A percentile compares a stretch with the other conserved stretches of the same genome.
Conservation (phyloP, 139 green algal species). For the Closterium sp. region DNA sequence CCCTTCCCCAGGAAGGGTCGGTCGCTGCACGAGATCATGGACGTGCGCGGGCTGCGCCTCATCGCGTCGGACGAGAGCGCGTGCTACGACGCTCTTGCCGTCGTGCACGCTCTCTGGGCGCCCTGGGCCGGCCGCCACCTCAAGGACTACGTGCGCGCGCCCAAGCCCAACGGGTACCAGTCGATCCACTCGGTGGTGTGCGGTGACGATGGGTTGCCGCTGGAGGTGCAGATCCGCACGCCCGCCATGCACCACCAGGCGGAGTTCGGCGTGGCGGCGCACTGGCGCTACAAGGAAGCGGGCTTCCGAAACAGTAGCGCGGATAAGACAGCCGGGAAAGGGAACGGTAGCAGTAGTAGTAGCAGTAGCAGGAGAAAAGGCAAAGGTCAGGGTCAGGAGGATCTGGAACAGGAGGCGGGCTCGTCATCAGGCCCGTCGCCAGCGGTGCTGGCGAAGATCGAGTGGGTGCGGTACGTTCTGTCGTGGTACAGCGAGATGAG, state of each 20-base stretch:
- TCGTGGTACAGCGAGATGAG: conserved; percentile 11
- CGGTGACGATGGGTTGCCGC: conserved; percentile 49
- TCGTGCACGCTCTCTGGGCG: conserved; percentile 54
- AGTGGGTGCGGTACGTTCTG: not conserved
- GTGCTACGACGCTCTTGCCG: conserved; percentile 82
- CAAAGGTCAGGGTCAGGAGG: not conserved
- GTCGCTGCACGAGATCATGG: conserved; percentile 64
- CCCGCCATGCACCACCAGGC: conserved; percentile 88
- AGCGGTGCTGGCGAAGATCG: not conserved
- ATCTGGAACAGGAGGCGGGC: too few relatives aligned
- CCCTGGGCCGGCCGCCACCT: not conserved
- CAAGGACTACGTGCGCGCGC: conserved; percentile 83
- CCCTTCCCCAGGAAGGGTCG: conserved; percentile 50
- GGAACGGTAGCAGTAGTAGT: not conserved
- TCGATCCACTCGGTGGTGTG: conserved; percentile 68
- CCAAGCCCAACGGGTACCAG: conserved; percentile 92
- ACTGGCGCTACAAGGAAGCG: conserved; percentile 96
- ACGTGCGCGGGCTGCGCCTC: conserved; percentile 81
- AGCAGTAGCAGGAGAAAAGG: not conserved
- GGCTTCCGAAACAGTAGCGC: not conserved
- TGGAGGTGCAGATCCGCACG: conserved; percentile 90
- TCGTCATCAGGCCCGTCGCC: not conserved
- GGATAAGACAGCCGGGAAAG: not conserved
- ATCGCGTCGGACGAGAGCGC: conserved; percentile 77
- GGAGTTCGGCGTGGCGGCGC: conserved; percentile 87